Evolutionary conservation across 768 basidiomycete species (phyloP), one percentile per base, ranked within the genome.

Genomic region (Amanita subjunquillea): DNA sequence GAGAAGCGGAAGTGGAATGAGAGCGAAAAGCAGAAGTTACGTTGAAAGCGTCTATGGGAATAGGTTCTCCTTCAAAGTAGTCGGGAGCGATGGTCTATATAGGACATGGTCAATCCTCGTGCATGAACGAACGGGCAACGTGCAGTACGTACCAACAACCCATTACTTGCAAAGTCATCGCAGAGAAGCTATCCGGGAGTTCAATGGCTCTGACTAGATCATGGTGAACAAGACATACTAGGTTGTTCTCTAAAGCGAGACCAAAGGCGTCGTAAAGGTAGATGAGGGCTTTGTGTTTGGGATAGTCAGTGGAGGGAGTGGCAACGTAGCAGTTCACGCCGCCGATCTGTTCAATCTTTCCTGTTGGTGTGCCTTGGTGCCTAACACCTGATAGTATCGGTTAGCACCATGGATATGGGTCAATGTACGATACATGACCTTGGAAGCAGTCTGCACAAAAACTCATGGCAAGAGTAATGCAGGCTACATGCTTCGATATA

Each of bases 271-370:
- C 83, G 2, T 76, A 54, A 20, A 83, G 60, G 67, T 69, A 77
- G 20, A 85, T 69, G 48, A 84, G 51, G 23, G 72, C 78, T 62
- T 82, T 83, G 57, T 76, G 71, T 64, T 79, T 76, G 53, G 74
- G 64, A 54, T 77, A 80, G 34, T 75, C 74, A 2, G 58, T 56
- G 0, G 69, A 62, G 10, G 83, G 83, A 1, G 74, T 79, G 1
- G 76, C 74, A 48, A 81, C 69, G 55, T 85, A 83, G 56, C 65
- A 68, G 6, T 66, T 60, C 42, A 81, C 69, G 3, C 77, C 80
- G 23, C 64, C 69, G 51, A 82, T 70, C 27, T 59, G 54, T 56
- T 77, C 72, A 59, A 68, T 63, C 59, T 69, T 71, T 25, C 81
- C 81, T 82, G 52, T 29, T 34, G 52, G 52, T 1, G 44, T 53